Conservation (phyloP, 2,329 filamentous ascomycete genomes). For the Aschersonia sp. region DNA sequence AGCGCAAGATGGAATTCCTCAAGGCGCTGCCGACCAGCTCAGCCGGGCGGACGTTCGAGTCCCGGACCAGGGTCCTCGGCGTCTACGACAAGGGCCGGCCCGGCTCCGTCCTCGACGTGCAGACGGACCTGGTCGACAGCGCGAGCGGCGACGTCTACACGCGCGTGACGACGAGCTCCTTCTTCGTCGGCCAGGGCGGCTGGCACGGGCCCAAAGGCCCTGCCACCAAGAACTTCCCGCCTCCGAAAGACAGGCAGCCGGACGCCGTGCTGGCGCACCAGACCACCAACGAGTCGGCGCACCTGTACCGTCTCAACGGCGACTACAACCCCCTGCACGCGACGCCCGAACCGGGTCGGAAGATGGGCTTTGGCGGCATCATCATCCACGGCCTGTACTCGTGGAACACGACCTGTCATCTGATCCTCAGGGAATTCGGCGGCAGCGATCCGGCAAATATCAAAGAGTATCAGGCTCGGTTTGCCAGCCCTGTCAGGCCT, state of each 20-base stretch:
- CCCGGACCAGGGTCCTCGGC: slow-evolving; percentile 63
- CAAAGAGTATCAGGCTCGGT: slow-evolving; percentile 78
- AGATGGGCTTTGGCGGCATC: slow-evolving; percentile 81
- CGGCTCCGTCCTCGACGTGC: slow-evolving; percentile 67
- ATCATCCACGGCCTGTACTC: slow-evolving; percentile 85
- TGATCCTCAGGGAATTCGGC: slow-evolving; percentile 57
- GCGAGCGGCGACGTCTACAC: slow-evolving; percentile 55
- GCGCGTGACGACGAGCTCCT: slow-evolving; percentile 53
- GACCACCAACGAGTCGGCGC: slow-evolving; percentile 56
- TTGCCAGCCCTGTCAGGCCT: slow-evolving; percentile 71
- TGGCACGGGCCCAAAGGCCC: slow-evolving; percentile 91
- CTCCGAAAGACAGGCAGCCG: slow-evolving; percentile 58
- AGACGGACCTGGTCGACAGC: slow-evolving; percentile 62
- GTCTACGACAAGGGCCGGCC: slow-evolving; percentile 85
- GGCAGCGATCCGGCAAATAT: slow-evolving; percentile 67
- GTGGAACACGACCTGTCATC: slow-evolving; percentile 69
- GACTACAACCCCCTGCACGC: slow-evolving; percentile 93
- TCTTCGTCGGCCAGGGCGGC: slow-evolving; percentile 64
- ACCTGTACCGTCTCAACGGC: slow-evolving; percentile 74
- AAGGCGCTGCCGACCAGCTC: slow-evolving; percentile 62
- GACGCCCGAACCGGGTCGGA: slow-evolving; percentile 66
- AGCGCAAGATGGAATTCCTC: slow-evolving; percentile 64
- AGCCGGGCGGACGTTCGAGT: slow-evolving; percentile 58
- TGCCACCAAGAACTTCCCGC: slow-evolving; percentile 62
- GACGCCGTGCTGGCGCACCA: slow-evolving; percentile 58